phyloP scores from a whole-genome alignment of 192 early-diverging fungal genomes.

The Chytriomyces hyalinus region DNA sequence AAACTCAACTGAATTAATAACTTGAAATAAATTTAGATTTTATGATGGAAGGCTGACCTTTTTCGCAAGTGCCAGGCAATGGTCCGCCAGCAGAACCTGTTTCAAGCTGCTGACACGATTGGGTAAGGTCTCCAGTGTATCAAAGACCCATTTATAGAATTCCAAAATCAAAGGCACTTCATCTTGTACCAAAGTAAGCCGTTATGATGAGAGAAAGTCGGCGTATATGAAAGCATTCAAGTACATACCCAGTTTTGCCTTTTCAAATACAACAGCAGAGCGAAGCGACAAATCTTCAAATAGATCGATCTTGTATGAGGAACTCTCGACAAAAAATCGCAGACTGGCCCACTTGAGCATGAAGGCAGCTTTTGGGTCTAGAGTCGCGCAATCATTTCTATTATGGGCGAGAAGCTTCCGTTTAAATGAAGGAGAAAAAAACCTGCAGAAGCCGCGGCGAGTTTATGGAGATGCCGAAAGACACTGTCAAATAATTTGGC shows the following conservation, averaged over 20 bases:
- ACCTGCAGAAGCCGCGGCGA: not conserved
- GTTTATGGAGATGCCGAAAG: slow-evolving; percentile 15
- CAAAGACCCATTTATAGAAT: slow-evolving; percentile 8
- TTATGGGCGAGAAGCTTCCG: not conserved
- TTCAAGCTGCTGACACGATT: not conserved
- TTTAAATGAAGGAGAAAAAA: not conserved
- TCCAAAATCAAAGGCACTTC: not conserved
- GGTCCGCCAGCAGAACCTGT: slow-evolving; percentile 16
- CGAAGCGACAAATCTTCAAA: slow-evolving; percentile 12
- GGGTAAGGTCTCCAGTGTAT: not conserved
- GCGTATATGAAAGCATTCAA: not conserved
- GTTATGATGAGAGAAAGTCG: too few relatives aligned
- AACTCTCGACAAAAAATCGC: not conserved
- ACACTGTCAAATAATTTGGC: slow-evolving; percentile 13
- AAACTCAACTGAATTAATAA: not conserved
- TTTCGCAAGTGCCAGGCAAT: slow-evolving; percentile 21
- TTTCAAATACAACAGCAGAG: not conserved
- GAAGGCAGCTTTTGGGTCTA: slow-evolving; percentile 9
- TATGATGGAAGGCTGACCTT: slow-evolving; percentile 11
- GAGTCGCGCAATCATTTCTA: not conserved
- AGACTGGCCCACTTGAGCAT: not conserved
- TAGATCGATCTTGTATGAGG: not conserved
- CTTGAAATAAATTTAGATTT: slow-evolving; percentile 1
- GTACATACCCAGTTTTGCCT: not conserved
- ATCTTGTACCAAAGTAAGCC: too few relatives aligned